Conservation (phyloP, 345 rosid genomes). For the Chamaenerion angustifolium region DNA sequence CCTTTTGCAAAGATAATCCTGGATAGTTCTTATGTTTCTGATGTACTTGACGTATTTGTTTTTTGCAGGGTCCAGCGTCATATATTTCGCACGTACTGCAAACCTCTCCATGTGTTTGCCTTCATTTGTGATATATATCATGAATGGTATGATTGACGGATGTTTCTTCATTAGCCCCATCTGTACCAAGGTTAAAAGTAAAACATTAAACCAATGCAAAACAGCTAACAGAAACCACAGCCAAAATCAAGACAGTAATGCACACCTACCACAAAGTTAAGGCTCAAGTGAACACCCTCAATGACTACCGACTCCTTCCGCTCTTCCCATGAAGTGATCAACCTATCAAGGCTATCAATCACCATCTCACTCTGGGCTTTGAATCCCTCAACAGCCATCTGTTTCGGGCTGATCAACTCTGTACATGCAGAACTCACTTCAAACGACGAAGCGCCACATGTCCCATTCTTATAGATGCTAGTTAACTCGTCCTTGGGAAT, state of each 20-base stretch:
- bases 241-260: background rate
- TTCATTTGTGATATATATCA: conserved; percentile 90
- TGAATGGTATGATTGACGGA: conserved; percentile 93
- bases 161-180: conserved; percentile 99
- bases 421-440: conserved; percentile 27
- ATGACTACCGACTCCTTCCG: conserved; percentile 93
- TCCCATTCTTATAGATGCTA: conserved; percentile 8
- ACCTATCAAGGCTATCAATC: conserved; percentile 94
- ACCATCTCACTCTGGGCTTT: conserved; percentile 99
- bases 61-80: conserved; percentile 93
- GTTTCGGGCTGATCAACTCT: conserved; percentile 55
- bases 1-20: conserved; percentile 80
- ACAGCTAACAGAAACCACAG: background rate
- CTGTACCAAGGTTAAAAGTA: conserved; percentile 25
- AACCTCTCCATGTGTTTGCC: conserved; percentile 96
- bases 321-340: conserved; percentile 94
- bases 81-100: conserved; percentile 98
- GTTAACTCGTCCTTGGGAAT: conserved; percentile 27
- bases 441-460: conserved; percentile 10
- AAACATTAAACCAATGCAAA: no score
- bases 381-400: conserved; percentile 92
- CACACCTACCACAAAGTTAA: conserved; percentile 84
- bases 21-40: conserved; percentile 85
- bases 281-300: conserved; percentile 98
- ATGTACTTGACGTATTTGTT: conserved; percentile 95